These are phyloP conservation scores for Tothia fuscella DNA, from an alignment of 2,329 filamentous ascomycete genomes.

Conservation along the genomic window DNA sequence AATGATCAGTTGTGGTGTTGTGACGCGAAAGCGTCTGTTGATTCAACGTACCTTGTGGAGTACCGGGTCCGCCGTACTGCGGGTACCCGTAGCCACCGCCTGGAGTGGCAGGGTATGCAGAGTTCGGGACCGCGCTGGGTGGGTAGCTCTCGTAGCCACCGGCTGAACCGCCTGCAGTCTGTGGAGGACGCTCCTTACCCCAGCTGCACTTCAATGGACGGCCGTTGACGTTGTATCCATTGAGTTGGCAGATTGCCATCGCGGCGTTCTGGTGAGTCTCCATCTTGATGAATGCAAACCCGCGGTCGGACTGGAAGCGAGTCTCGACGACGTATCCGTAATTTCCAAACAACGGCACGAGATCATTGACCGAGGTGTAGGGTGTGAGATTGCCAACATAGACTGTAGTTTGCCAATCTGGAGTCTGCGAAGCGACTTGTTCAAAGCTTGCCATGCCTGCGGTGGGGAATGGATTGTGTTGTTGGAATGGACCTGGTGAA, in stretches of 20 bases:
- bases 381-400: slow-evolving; percentile 97
- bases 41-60: slow-evolving; percentile 40
- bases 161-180: slow-evolving; percentile 4
- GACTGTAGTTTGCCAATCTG: slow-evolving; percentile 95
- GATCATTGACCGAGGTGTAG: slow-evolving; percentile 91
- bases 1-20: slow-evolving; percentile 9
- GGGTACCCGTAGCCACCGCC: slow-evolving; percentile 50
- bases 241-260: slow-evolving; percentile 85
- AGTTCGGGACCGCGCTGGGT: slow-evolving; percentile 61
- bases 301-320: slow-evolving; percentile 92
- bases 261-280: slow-evolving; percentile 95
- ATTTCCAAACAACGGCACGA: slow-evolving; percentile 97
- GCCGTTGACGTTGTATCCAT: slow-evolving; percentile 95
- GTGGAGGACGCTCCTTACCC: slow-evolving; percentile 96
- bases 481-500: slow-evolving; percentile 91
- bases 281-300: slow-evolving; percentile 99
- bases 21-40: slow-evolving; percentile 24
- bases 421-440: slow-evolving; percentile 90
- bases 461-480: slow-evolving; percentile 86
- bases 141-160: slow-evolving; percentile 56
- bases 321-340: slow-evolving; percentile 97
- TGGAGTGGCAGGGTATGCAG: slow-evolving; percentile 65
- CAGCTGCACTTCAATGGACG: slow-evolving; percentile 97
- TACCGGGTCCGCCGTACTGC: slow-evolving; percentile 72
- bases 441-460: slow-evolving; percentile 96